Conservation (phyloP, 805 yeast genomes). For the Pichia insulana region DNA sequence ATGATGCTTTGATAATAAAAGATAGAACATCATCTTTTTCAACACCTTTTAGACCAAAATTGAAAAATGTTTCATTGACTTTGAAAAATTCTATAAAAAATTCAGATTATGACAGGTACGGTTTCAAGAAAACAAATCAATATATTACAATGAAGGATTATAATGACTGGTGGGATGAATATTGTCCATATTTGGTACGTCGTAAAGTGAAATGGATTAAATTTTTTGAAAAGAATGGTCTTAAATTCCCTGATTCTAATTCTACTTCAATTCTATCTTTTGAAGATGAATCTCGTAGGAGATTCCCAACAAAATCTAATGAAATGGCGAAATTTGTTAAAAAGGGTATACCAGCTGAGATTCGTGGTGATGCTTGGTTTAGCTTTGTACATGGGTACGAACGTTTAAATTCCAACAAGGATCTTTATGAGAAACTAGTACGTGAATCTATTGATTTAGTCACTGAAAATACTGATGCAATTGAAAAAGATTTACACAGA, state of each 20-base stretch:
- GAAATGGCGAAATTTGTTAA: conserved; percentile 74
- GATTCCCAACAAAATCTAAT: conserved; percentile 73
- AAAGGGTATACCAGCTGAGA: conserved; percentile 92
- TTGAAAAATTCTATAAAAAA: conserved; percentile 12
- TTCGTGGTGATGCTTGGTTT: conserved; percentile 98
- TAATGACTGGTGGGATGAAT: conserved; percentile 67
- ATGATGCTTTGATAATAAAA: neutral
- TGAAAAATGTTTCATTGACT: neutral
- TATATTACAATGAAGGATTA: conserved; percentile 48
- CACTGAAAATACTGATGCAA: conserved; percentile 75
- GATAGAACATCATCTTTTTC: conserved; percentile 1
- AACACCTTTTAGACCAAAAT: conserved; percentile 3
- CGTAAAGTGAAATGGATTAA: conserved; percentile 72
- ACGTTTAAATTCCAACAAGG: conserved; percentile 57
- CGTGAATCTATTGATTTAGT: conserved; percentile 42
- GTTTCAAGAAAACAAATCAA: conserved; percentile 64
- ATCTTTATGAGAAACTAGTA: conserved; percentile 65
- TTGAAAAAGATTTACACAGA: conserved; percentile 86
- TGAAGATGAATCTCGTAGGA: conserved; percentile 3
- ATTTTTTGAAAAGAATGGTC: conserved; percentile 60
- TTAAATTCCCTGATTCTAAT: conserved; percentile 29
- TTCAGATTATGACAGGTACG: conserved; percentile 64
- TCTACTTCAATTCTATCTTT: too few species aligned
- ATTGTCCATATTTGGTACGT: conserved; percentile 51
- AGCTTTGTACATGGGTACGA: conserved; percentile 72